Evolutionary conservation across 257 asterid species (phyloP).

Genomic region (Ballota nigra): DNA sequence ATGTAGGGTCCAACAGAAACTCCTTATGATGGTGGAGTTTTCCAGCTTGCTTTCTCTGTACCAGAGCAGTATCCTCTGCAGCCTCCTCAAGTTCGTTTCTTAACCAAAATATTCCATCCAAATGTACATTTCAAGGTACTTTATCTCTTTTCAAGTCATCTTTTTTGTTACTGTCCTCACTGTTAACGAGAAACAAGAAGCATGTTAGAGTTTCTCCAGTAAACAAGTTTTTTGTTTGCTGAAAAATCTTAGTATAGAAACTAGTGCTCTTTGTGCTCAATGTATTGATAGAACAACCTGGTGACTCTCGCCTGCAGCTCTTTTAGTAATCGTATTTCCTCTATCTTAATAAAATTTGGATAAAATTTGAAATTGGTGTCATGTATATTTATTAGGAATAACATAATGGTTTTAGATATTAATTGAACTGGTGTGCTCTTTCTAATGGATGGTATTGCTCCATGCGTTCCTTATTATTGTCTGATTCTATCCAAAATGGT

Average conservation of each 20-base stretch:
- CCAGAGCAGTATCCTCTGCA: conserved; percentile 99
- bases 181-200: not conserved
- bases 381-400: no score
- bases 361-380: not conserved
- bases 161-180: not conserved
- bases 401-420: not conserved
- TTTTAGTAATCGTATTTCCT: no score
- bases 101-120: conserved; percentile 97
- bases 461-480: no score
- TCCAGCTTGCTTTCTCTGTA: conserved; percentile 95
- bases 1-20: conserved; percentile 95
- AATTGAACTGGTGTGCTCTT: not conserved
- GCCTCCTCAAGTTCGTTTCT: conserved; percentile 98
- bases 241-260: not conserved
- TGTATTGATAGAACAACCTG: not conserved
- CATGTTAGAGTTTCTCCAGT: conserved; percentile 4
- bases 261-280: not conserved
- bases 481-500: no score
- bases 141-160: not conserved
- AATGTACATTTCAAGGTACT: conserved; percentile 97
- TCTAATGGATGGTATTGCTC: not conserved
- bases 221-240: not conserved
- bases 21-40: conserved; percentile 95
- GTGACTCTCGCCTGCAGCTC: no score
- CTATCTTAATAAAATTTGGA: not conserved